Conservation (phyloP, 352 stramenopile species). For the Pythium diclinum region DNA sequence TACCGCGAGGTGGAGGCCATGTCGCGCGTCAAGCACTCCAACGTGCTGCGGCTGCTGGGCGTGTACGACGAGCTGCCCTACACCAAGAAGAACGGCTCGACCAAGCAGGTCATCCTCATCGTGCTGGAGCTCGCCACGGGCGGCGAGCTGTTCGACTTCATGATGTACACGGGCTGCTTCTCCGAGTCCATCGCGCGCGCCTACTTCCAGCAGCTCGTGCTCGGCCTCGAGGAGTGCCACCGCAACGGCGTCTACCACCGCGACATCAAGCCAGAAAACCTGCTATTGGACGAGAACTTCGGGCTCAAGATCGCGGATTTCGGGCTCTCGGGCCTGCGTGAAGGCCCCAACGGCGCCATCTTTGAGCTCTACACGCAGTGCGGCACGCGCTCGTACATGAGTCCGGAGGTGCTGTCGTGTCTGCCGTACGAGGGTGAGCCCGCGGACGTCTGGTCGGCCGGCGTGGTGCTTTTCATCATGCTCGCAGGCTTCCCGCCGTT, state of each 20-base stretch:
- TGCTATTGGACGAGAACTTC: constrained; percentile 85
- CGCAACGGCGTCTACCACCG: constrained; percentile 84
- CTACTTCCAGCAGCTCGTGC: constrained; percentile 87
- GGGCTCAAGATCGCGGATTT: constrained; percentile 94
- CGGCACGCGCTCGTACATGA: constrained; percentile 92
- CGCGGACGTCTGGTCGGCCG: constrained; percentile 90
- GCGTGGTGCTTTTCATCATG: constrained; percentile 94
- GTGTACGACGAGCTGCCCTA: constrained; percentile 74
- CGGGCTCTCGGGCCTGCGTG: constrained; percentile 89
- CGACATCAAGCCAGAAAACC: constrained; percentile 94
- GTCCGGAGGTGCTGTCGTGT: constrained; percentile 87
- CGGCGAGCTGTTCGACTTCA: constrained; percentile 91
- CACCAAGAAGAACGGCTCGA: constrained; percentile 66
- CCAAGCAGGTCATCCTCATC: constrained; percentile 84
- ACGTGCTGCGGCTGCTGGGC: constrained; percentile 79
- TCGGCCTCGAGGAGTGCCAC: constrained; percentile 81
- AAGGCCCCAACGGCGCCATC: constrained; percentile 55
- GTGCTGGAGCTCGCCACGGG: constrained; percentile 86
- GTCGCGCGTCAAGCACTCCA: constrained; percentile 77
- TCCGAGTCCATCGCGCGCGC: constrained; percentile 81
- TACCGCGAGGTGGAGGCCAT: constrained; percentile 90
- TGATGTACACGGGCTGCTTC: constrained; percentile 92
- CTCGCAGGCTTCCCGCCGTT: constrained; percentile 91
- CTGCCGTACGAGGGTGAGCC: constrained; percentile 82
- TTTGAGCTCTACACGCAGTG: constrained; percentile 85